Evolutionary conservation across 768 basidiomycete genomes (phyloP).

Genomic region (Phylloporus scabripes): DNA sequence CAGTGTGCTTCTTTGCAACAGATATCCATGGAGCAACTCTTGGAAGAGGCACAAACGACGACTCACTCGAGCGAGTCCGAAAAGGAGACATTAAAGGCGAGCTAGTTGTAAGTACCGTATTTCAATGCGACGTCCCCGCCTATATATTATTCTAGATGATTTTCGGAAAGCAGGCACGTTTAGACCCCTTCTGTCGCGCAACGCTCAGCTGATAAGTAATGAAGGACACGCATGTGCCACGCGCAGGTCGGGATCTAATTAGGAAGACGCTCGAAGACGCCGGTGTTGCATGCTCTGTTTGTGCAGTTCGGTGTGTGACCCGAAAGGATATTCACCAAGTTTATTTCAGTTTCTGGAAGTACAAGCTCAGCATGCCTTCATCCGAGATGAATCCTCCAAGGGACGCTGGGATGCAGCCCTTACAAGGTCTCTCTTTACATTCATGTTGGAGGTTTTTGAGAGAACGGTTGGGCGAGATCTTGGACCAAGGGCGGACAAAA

Average conservation of each 20-base stretch:
- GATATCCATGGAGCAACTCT: conserved; percentile 87
- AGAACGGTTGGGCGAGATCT: conserved; percentile 82
- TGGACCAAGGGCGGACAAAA: conserved; percentile 52
- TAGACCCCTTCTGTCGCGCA: not conserved
- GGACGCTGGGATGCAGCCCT: conserved; percentile 95
- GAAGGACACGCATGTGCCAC: conserved; percentile 90
- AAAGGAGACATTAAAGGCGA: conserved; percentile 85
- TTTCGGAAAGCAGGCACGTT: conserved; percentile 85
- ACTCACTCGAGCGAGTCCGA: conserved; percentile 68
- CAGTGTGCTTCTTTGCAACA: conserved; percentile 94
- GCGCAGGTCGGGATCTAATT: conserved; percentile 80
- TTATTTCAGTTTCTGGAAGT: conserved; percentile 79
- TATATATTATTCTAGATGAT: conserved; percentile 59
- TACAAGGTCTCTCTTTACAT: conserved; percentile 69
- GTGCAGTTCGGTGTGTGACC: conserved; percentile 22
- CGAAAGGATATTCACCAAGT: conserved; percentile 5
- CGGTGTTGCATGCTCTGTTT: conserved; percentile 61
- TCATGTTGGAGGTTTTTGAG: conserved; percentile 93
- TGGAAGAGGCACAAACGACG: conserved; percentile 78
- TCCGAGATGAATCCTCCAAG: conserved; percentile 87
- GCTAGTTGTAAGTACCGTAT: conserved; percentile 56
- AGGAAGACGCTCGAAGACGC: conserved; percentile 79
- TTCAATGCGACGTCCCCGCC: not conserved
- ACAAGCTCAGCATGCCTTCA: conserved; percentile 95
- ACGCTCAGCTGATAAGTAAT: not conserved